A percentile compares a stretch with the other conserved stretches of the same genome.
phyloP scores from a whole-genome alignment of 2,329 filamentous ascomycete species.

The Alternaria brassicae region DNA sequence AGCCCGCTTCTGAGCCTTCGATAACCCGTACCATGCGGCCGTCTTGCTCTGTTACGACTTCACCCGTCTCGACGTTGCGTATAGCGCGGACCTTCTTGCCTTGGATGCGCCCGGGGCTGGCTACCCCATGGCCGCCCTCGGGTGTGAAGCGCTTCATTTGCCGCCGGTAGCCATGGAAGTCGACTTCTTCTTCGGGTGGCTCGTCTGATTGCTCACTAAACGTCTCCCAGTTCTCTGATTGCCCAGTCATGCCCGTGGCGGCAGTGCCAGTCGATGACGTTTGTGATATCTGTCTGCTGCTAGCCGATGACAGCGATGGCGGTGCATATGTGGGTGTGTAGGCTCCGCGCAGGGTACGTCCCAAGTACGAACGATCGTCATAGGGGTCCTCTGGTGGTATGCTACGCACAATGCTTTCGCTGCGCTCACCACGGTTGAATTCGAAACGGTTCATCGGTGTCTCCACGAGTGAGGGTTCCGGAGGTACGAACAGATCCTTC shows the following conservation, averaged over 20 bases:
- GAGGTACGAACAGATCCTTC: conserved; percentile 75
- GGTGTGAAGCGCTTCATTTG: conserved; percentile 68
- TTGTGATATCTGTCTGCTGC: conserved; percentile 70
- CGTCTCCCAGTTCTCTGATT: conserved; percentile 97
- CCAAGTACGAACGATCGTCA: conserved; percentile 61
- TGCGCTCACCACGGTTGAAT: conserved; percentile 55
- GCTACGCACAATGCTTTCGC: conserved; percentile 65
- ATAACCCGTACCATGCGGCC: conserved; percentile 55
- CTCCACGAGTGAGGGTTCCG: conserved; percentile 46
- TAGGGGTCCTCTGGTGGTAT: conserved; percentile 83
- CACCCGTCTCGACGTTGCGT: conserved; percentile 54
- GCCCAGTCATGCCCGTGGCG: conserved; percentile 62
- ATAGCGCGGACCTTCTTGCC: conserved; percentile 53
- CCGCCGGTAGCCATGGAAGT: conserved; percentile 78
- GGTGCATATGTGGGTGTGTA: conserved; percentile 37
- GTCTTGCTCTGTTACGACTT: conserved; percentile 50
- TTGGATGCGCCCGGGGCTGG: conserved; percentile 42
- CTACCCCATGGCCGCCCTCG: conserved; percentile 42
- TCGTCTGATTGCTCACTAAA: conserved; percentile 85
- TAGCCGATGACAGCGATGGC: conserved; percentile 36
- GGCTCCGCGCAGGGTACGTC: conserved; percentile 38
- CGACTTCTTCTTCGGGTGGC: conserved; percentile 69
- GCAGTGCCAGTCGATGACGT: conserved; percentile 62
- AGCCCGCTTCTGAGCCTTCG: conserved; percentile 60
- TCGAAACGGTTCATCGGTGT: conserved; percentile 56